Conservation (phyloP, 2,329 filamentous ascomycete species). For the Hypoxylon sp. region DNA sequence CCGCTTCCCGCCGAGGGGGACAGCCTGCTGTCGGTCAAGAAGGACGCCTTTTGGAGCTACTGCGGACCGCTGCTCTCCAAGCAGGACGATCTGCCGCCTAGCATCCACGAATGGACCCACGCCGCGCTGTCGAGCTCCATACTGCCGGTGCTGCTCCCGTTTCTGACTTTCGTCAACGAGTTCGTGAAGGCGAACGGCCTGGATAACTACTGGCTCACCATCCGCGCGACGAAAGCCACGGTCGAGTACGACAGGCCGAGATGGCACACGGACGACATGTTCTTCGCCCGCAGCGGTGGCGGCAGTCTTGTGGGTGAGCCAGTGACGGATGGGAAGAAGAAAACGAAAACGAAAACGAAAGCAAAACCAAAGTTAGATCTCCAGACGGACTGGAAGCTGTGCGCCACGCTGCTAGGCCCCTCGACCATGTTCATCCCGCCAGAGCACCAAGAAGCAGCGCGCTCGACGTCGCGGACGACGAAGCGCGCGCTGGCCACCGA, state of each 20-base stretch:
- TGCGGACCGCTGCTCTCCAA: conserved; percentile 51
- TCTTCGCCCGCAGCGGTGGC: conserved; percentile 46
- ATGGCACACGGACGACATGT: conserved; percentile 61
- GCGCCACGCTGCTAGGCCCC: conserved; percentile 56
- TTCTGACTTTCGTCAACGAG: conserved; percentile 51
- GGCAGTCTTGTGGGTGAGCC: conserved; percentile 25
- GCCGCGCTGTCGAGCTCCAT: conserved; percentile 49
- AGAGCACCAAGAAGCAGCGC: conserved; percentile 45
- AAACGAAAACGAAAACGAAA: conserved; percentile 1
- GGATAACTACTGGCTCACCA: conserved; percentile 57
- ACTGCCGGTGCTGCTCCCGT: conserved; percentile 48
- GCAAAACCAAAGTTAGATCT: conserved; percentile 24
- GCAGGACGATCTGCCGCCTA: conserved; percentile 45
- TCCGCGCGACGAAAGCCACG: conserved; percentile 55
- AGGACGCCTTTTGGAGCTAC: conserved; percentile 54
- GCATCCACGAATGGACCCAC: conserved; percentile 51
- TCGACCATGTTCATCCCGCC: conserved; percentile 55
- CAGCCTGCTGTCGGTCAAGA: conserved; percentile 39
- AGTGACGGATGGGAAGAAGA: conserved; percentile 1
- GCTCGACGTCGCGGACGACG: conserved; percentile 44
- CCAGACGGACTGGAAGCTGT: conserved; percentile 59
- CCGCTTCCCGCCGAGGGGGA: neutral
- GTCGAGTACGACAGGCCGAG: conserved; percentile 54
- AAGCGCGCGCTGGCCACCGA: conserved; percentile 42
- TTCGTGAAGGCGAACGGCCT: conserved; percentile 49